Conservation (phyloP, 2,329 filamentous ascomycete species). For the Dendryphion nanum region DNA sequence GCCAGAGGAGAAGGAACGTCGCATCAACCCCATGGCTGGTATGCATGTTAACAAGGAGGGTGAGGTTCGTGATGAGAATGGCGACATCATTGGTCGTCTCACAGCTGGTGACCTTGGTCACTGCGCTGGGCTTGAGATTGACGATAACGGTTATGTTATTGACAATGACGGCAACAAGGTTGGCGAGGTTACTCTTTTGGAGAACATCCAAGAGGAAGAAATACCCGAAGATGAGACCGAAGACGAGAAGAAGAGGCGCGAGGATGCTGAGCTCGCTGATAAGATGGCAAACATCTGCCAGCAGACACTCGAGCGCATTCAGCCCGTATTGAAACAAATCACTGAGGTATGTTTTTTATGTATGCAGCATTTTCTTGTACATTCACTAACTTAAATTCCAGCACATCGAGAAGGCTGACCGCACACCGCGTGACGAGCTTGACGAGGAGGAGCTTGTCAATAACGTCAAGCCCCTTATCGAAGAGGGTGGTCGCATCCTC, state of each 20-base stretch:
- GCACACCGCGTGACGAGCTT: slow-evolving; percentile 78
- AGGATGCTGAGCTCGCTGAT: slow-evolving; percentile 73
- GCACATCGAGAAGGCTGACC: slow-evolving; percentile 77
- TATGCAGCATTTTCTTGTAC: neutral
- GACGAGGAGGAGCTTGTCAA: slow-evolving; percentile 88
- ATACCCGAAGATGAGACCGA: slow-evolving; percentile 54
- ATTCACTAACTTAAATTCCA: slow-evolving; percentile 38
- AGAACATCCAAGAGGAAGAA: slow-evolving; percentile 59
- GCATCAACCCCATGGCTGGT: slow-evolving; percentile 60
- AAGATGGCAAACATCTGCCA: slow-evolving; percentile 72
- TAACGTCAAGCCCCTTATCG: slow-evolving; percentile 82
- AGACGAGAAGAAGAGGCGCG: slow-evolving; percentile 45
- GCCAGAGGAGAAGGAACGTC: slow-evolving; percentile 53
- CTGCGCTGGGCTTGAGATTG: slow-evolving; percentile 53
- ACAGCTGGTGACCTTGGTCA: slow-evolving; percentile 53
- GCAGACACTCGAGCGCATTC: slow-evolving; percentile 78
- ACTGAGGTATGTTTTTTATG: slow-evolving; percentile 60
- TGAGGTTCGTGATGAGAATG: slow-evolving; percentile 52
- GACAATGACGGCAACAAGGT: slow-evolving; percentile 62
- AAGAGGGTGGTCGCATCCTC: slow-evolving; percentile 78
- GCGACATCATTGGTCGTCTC: slow-evolving; percentile 50
- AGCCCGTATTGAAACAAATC: slow-evolving; percentile 84
- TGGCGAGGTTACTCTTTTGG: slow-evolving; percentile 61
- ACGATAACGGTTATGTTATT: slow-evolving; percentile 53
- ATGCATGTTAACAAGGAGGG: slow-evolving; percentile 54